Conservation (phyloP, 148 eudicot genomes). For the Rhododendron simsii region DNA sequence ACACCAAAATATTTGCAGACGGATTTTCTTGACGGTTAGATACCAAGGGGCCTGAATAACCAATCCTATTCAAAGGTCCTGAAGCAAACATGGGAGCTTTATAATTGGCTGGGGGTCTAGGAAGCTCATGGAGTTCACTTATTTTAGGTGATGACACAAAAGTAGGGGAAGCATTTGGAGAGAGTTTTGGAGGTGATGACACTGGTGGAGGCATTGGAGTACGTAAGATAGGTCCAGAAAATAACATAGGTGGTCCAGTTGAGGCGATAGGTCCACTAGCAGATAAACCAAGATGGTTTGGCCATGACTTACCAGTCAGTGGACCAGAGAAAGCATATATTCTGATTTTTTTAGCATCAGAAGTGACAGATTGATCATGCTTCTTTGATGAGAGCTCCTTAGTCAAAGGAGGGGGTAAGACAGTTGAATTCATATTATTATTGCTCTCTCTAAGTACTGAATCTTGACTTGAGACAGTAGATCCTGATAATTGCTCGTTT, state of each 20-base stretch:
- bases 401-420: constrained; percentile 44
- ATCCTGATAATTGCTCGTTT: constrained; percentile 39
- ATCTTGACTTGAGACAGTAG: constrained; percentile 26
- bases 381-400: constrained; percentile 36
- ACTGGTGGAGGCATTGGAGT: constrained; percentile 31
- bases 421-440: constrained; percentile 20
- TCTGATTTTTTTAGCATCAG: constrained; percentile 39
- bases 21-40: not conserved
- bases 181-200: constrained; percentile 40
- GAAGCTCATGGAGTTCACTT: constrained; percentile 96
- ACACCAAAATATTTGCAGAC: not conserved
- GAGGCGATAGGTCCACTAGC: constrained; percentile 36
- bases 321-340: constrained; percentile 78
- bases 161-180: constrained; percentile 53
- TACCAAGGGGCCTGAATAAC: constrained; percentile 7
- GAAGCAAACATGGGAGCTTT: not conserved
- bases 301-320: constrained; percentile 43
- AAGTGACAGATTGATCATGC: constrained; percentile 25
- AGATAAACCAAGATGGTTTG: constrained; percentile 30
- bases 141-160: constrained; percentile 62
- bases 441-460: constrained; percentile 62
- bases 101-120: constrained; percentile 57
- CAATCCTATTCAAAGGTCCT: not conserved
- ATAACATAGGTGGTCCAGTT: constrained; percentile 27
- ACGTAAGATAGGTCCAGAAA: constrained; percentile 57